These are phyloP conservation scores for Papiliotrema laurentii DNA, from an alignment of 1,284 basidiomycete genomes.

Conservation along the genomic window DNA sequence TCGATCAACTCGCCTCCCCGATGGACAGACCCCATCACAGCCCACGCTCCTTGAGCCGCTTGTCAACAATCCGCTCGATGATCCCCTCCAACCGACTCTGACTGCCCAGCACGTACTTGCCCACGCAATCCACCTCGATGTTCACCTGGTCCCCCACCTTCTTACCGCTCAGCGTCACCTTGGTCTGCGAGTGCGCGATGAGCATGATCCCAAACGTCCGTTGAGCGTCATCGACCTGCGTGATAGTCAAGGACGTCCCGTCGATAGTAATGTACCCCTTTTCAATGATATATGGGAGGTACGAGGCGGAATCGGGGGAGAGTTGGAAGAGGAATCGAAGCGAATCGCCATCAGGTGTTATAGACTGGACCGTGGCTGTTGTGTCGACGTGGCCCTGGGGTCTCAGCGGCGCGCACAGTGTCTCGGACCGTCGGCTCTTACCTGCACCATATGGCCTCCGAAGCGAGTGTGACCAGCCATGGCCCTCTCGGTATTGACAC, in stretches of 20 bases:
- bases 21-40: no score
- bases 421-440: no score
- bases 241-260: conserved; percentile 89
- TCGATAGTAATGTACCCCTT: conserved; percentile 97
- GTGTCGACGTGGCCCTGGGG: conserved; percentile 85
- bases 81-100: conserved; percentile 57
- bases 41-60: conserved; percentile 52
- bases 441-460: conserved; percentile 97
- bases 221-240: conserved; percentile 66
- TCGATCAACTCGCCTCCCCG: no score
- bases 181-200: conserved; percentile 87
- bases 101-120: conserved; percentile 62
- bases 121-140: conserved; percentile 63
- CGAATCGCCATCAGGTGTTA: conserved; percentile 77
- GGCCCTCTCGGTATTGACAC: conserved; percentile 89
- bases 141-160: conserved; percentile 76
- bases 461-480: conserved; percentile 89
- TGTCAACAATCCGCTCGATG: conserved; percentile 69
- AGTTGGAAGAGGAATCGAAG: conserved; percentile 76
- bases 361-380: conserved; percentile 69
- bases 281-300: conserved; percentile 82
- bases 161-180: conserved; percentile 78
- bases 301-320: conserved; percentile 57
- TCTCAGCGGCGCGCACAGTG: neutral
- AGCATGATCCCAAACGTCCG: conserved; percentile 85